A percentile compares a stretch with the other conserved stretches of the same genome.
Evolutionary conservation across 352 stramenopile species (phyloP).

Genomic region (Globisporangium nagaii): DNA sequence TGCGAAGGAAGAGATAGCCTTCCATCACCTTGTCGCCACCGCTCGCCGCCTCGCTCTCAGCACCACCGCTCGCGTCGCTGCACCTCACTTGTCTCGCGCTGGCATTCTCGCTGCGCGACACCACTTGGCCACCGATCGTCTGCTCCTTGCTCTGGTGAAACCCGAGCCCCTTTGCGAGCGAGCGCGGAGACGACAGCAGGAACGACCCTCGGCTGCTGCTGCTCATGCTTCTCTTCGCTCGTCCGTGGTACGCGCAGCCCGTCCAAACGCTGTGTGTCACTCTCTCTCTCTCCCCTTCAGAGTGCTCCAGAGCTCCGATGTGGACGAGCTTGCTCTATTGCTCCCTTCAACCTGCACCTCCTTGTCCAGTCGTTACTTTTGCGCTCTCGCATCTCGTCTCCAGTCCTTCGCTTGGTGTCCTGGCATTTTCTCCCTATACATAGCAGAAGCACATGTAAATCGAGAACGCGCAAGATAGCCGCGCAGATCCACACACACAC

Average conservation of each 20-base stretch:
- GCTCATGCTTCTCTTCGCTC: neutral
- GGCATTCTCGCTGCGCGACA: neutral
- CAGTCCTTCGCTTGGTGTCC: neutral
- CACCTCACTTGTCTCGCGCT: neutral
- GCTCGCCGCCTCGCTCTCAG: neutral
- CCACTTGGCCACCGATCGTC: slow-evolving; percentile 7
- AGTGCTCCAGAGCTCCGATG: neutral
- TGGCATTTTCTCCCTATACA: slow-evolving; percentile 3
- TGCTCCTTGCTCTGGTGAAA: slow-evolving; percentile 8
- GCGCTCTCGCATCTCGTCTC: neutral
- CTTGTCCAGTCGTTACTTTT: slow-evolving; percentile 1
- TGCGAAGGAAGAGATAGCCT: slow-evolving; percentile 54
- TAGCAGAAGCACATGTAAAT: neutral
- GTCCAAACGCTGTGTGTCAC: neutral
- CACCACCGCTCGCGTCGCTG: neutral
- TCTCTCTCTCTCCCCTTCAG: neutral
- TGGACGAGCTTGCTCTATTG: neutral
- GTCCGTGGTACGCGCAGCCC: neutral
- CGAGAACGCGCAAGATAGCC: neutral
- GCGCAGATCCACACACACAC: neutral
- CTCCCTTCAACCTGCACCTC: neutral
- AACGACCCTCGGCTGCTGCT: slow-evolving; percentile 9
- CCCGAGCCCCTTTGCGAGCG: slow-evolving; percentile 11
- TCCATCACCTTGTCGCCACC: slow-evolving; percentile 29
- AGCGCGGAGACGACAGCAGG: slow-evolving; percentile 12